Evolutionary conservation across 2,329 filamentous ascomycete species (phyloP), one percentile per base, ranked within the genome.

Genomic region (Ustilaginoidea virens): DNA sequence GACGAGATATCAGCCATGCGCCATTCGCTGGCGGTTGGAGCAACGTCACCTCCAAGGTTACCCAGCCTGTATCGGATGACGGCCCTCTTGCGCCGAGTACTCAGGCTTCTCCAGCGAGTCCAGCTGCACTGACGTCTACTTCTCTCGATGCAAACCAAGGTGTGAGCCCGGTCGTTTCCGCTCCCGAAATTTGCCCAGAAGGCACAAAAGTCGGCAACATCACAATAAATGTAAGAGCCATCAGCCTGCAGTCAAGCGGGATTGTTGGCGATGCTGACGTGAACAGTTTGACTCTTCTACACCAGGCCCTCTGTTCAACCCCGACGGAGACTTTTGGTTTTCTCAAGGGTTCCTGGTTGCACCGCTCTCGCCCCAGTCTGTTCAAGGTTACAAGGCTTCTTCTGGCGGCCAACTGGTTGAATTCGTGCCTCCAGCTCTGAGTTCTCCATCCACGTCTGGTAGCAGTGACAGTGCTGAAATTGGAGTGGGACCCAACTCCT

Each of bases 401-500:
- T 58, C 55, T 10, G 55, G 55, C 7, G 47, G 49, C 8, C 53
- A 55, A 21, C 42, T 58, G 1, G 41, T 56, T 2, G 52, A 58
- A 30, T 58, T 57, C 30, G 48, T 56, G 2, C 55, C 55, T 10
- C 48, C 52, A 7, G 41, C 51, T 4, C 32, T 56, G 11, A 44
- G 48, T 1, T 37, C 47, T 25, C 37, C 45, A 15, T 30, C 32
- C 4, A 22, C 37, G 7, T 25, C 26, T 8, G 31, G 30, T 9
- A 39, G 44, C 24, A 43, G 44, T 17, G 52, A 58, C 23, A 47
- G 48, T 8, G 53, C 55, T 2, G 50, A 57, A 35, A 51, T 58
- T 33, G 51, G 55, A 2, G 46, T 57, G 27, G 55, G 55, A 4
- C 52, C 52, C 14, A 49, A 55, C 20, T 46, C 48, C 7, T 34